Evolutionary conservation across 2,329 filamentous ascomycete genomes (phyloP), one percentile per base, ranked within the genome.

Genomic region (Paecilomyces variotii): DNA sequence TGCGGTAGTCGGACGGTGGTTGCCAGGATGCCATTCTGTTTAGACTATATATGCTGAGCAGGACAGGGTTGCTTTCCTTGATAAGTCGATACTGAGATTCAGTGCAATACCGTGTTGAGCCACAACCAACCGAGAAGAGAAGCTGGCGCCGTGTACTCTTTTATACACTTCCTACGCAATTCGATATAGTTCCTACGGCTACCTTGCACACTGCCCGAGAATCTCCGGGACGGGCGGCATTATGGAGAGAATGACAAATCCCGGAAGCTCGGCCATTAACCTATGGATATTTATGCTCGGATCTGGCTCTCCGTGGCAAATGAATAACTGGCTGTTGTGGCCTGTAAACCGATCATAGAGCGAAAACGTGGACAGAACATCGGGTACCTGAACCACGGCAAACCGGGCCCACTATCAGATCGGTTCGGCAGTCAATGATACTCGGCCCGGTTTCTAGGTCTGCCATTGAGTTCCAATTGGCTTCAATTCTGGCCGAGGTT

Each of bases 1-100:
- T 64, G 2, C 68, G 61, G 60, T 74, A 72, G 55, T 68, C 59
- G 3, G 56, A 56, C 1, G 69, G 68, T 53, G 64, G 65, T 28
- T 63, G 50, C 69, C 69, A 71, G 24, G 50, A 7, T 2, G n/a
- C 39, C 39, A 45, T 45, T 19, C n/a, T 45, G 39, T n/a, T 45
- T 10, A 45, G n/a, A 45, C 7, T 45, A 2, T 45, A 24, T 14
- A 45, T 19, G 19, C 19, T 19, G 19, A 19, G 19, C 19, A 19
- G 19, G 19, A 19, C 19, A 19, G 19, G 19, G 19, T 19, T 45
- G 9, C 14, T 9, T 19, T 45, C 4, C 12, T 45, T 19, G 39
- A n/a, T 19, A 10, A 45, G n/a, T 45, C 5, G 3, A 19, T 19
- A 14, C 4, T 7, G n/a, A 9, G 14, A 24, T 19, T 19, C n/a